Percentiles rank a stretch among this genome's conserved stretches.
These are phyloP conservation scores for Cymbopogon flexuosus DNA, from an alignment of 202 grass and related monocot genomes.

Conservation along the genomic window DNA sequence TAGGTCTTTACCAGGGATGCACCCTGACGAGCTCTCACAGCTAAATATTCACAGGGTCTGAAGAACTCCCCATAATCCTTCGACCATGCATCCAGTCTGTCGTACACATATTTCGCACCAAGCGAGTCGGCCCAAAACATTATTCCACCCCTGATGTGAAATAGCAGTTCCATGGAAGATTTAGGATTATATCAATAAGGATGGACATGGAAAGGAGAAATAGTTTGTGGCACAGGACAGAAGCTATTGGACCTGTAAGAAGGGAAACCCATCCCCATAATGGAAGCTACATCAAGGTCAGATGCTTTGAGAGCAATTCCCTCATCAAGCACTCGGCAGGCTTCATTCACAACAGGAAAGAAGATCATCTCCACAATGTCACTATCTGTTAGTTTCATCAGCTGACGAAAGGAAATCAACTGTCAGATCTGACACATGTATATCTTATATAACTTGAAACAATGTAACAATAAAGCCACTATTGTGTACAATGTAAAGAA, in stretches of 20 bases:
- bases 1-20: constrained; percentile 57
- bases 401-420: constrained; percentile 39
- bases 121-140: constrained; percentile 84
- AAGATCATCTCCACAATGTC: constrained; percentile 79
- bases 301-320: constrained; percentile 73
- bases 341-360: constrained; percentile 84
- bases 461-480: neutral
- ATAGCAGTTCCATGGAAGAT: neutral
- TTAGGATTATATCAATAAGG: neutral
- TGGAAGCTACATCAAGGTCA: constrained; percentile 79
- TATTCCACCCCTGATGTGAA: constrained; percentile 61
- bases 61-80: constrained; percentile 65
- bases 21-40: constrained; percentile 40
- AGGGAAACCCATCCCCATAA: constrained; percentile 87
- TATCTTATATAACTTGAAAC: neutral
- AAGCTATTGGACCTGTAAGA: constrained; percentile 55
- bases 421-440: constrained; percentile 7
- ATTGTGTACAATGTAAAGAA: neutral
- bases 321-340: constrained; percentile 77
- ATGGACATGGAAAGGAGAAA: neutral
- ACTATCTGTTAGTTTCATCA: constrained; percentile 50
- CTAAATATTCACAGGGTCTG: constrained; percentile 66
- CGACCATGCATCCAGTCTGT: constrained; percentile 55
- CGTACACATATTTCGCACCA: constrained; percentile 47
- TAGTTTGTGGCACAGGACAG: neutral